Percentiles rank a stretch among this genome's conserved stretches.
Evolutionary conservation across 306 rosid species (phyloP).

Genomic region (Castanopsis chinensis): DNA sequence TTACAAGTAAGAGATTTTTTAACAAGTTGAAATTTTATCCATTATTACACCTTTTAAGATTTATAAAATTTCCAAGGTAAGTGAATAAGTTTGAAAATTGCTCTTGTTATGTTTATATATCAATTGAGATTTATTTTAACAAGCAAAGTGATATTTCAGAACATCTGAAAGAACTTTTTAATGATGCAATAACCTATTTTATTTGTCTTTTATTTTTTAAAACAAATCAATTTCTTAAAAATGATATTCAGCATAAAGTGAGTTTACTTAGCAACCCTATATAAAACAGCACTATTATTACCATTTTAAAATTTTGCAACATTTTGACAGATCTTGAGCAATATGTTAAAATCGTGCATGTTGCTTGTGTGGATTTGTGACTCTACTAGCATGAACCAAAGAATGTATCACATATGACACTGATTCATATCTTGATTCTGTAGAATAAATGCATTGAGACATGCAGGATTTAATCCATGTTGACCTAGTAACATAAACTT

Average conservation of each 20-base stretch:
- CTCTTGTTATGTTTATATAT: too few relatives aligned
- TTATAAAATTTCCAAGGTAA: neutral
- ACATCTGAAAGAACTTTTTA: neutral
- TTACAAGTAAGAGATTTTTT: neutral
- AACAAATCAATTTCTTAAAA: neutral
- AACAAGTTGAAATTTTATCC: neutral
- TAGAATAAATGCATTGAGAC: neutral
- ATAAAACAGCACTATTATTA: neutral
- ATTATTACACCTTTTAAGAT: neutral
- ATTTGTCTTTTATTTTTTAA: too few relatives aligned
- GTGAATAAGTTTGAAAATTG: neutral
- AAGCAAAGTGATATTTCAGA: too few relatives aligned
- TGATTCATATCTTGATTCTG: neutral
- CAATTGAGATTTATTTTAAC: too few relatives aligned
- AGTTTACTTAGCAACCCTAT: neutral
- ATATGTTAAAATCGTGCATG: neutral
- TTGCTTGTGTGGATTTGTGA: neutral
- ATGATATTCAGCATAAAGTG: neutral
- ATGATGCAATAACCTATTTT: neutral
- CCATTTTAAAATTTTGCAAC: too few relatives aligned
- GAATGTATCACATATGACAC: neutral
- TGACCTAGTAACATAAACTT: neutral
- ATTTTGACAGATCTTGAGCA: too few relatives aligned
- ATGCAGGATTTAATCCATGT: neutral
- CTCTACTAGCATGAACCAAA: neutral